These are phyloP conservation scores for Colletotrichum cordylinicola DNA, from an alignment of 2,329 filamentous ascomycete genomes.

Conservation along the genomic window DNA sequence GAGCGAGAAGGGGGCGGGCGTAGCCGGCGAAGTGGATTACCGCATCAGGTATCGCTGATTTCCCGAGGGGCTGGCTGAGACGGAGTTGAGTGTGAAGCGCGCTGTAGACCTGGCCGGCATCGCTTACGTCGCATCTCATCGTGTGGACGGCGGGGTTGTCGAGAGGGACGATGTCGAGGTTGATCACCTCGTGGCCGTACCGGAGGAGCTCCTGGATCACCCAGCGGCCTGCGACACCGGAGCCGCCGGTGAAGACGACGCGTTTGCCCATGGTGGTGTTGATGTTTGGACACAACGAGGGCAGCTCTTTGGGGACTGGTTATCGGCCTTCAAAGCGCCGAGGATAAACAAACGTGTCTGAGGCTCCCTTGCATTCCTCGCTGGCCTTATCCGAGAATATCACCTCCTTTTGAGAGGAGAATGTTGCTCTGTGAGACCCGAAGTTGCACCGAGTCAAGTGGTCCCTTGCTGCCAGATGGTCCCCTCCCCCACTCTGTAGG, in stretches of 20 bases:
- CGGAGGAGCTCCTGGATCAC: slow-evolving; percentile 36
- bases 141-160: slow-evolving; percentile 34
- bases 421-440: background rate
- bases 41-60: slow-evolving; percentile 56
- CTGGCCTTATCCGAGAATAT: background rate
- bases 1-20: slow-evolving; percentile 65
- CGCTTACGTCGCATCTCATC: slow-evolving; percentile 38
- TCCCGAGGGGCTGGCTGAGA: slow-evolving; percentile 33
- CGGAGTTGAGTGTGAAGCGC: slow-evolving; percentile 53
- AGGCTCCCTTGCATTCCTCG: background rate
- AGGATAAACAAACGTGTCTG: background rate
- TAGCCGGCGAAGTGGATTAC: slow-evolving; percentile 68
- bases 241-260: slow-evolving; percentile 39
- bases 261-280: slow-evolving; percentile 23
- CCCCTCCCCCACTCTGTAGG: background rate
- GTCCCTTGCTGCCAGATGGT: background rate
- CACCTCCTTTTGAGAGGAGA: background rate
- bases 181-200: slow-evolving; percentile 38
- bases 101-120: slow-evolving; percentile 43
- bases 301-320: background rate
- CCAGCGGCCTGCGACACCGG: slow-evolving; percentile 39
- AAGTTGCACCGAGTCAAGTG: background rate
- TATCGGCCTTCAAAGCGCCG: background rate
- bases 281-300: background rate
- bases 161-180: slow-evolving; percentile 38